Evolutionary conservation across 75 land plant species (phyloP).

Genomic region (Pinus albicaulis): DNA sequence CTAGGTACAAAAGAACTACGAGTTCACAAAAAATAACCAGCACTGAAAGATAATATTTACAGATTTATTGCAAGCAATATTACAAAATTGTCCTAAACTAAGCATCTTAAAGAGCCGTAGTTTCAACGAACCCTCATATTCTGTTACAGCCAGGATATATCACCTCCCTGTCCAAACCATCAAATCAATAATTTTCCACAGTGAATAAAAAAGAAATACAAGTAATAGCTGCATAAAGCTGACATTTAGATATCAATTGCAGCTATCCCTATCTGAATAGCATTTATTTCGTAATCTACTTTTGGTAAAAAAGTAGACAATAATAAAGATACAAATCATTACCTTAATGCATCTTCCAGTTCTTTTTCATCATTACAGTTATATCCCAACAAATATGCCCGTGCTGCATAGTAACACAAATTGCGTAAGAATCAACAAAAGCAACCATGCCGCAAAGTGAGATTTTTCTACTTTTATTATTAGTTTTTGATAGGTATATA

Average conservation of each 20-base stretch:
- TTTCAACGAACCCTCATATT: background rate
- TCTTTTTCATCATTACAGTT: conserved; percentile 39
- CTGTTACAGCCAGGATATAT: conserved; percentile 6
- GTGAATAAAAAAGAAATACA: background rate
- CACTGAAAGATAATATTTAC: background rate
- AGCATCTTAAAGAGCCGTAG: background rate
- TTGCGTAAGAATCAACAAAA: background rate
- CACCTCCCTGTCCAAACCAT: conserved; percentile 3
- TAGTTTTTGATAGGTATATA: too few relatives aligned
- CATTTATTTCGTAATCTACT: background rate
- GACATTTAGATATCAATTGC: background rate
- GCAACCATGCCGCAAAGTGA: background rate
- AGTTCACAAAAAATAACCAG: background rate
- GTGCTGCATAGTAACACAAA: conserved; percentile 21
- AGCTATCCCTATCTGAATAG: background rate
- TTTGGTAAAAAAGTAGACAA: background rate
- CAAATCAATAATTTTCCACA: background rate
- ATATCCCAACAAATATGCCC: conserved; percentile 39
- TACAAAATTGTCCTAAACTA: background rate
- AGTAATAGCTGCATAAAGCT: background rate
- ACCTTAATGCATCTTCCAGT: conserved; percentile 38
- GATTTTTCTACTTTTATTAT: too few relatives aligned
- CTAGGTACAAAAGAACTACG: background rate
- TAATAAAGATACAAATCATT: background rate
- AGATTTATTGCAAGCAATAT: background rate